phyloP scores from a whole-genome alignment of 495 filamentous ascomycete genomes.

The Penicillium angulare region DNA sequence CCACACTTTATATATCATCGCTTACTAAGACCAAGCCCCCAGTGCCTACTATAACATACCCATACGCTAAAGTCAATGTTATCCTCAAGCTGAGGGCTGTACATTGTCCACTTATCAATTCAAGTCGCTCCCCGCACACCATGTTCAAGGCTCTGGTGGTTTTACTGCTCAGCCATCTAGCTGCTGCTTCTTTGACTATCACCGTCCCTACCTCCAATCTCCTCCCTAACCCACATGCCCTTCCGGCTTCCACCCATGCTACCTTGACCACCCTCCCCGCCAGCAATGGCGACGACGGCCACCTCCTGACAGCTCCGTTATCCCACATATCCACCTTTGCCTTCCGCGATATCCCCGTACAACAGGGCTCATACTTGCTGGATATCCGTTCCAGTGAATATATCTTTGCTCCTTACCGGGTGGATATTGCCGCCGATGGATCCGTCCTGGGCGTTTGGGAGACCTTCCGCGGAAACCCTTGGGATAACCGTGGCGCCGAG shows the following conservation, averaged over 20 bases:
- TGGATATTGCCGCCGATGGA: slow-evolving; percentile 62
- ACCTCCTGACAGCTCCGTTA: slow-evolving; percentile 60
- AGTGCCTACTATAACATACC: too few species aligned
- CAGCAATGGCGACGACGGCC: slow-evolving; percentile 41
- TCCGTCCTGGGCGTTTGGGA: slow-evolving; percentile 65
- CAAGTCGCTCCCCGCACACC: neutral
- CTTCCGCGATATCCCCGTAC: slow-evolving; percentile 55
- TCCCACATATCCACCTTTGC: slow-evolving; percentile 64
- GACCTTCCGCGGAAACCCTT: slow-evolving; percentile 84
- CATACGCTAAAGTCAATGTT: too few species aligned
- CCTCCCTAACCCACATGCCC: slow-evolving; percentile 39
- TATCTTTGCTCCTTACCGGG: slow-evolving; percentile 69
- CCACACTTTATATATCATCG: too few species aligned
- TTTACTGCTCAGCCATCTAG: slow-evolving; percentile 10
- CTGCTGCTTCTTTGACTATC: slow-evolving; percentile 33
- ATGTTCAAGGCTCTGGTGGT: neutral
- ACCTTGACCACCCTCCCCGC: slow-evolving; percentile 73
- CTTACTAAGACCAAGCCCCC: too few species aligned
- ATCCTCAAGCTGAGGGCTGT: neutral
- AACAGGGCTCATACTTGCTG: slow-evolving; percentile 68
- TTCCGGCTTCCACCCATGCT: slow-evolving; percentile 51
- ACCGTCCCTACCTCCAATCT: slow-evolving; percentile 48
- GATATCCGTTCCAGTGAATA: slow-evolving; percentile 71
- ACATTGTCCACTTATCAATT: neutral
- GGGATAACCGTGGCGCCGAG: slow-evolving; percentile 74